Evolutionary conservation across 352 stramenopile genomes (phyloP).

Genomic region (Phytophthora chlamydospora): DNA sequence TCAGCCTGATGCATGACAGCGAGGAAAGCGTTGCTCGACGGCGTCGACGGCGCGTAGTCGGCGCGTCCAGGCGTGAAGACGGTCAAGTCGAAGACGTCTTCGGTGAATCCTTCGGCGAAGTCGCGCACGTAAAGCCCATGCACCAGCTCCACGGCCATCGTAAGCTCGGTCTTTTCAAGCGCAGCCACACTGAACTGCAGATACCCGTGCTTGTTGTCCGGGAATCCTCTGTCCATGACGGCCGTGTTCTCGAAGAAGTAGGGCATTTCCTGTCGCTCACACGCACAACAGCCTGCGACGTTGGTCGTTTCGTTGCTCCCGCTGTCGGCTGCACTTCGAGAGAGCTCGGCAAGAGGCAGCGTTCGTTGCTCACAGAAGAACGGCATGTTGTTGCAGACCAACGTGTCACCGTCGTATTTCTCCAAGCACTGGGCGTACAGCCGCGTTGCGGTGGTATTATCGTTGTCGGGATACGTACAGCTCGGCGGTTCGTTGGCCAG

Average conservation of each 20-base stretch:
- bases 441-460: constrained; percentile 45
- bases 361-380: constrained; percentile 64
- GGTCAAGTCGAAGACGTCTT: constrained; percentile 85
- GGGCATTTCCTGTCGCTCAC: constrained; percentile 86
- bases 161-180: constrained; percentile 85
- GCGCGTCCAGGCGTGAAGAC: constrained; percentile 90
- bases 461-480: constrained; percentile 74
- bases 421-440: constrained; percentile 61
- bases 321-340: constrained; percentile 13
- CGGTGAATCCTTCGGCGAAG: constrained; percentile 82
- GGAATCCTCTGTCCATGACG: constrained; percentile 74
- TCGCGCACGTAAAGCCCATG: constrained; percentile 94
- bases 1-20: constrained; percentile 80
- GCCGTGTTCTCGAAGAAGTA: constrained; percentile 85
- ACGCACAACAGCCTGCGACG: constrained; percentile 83
- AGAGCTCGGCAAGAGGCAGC: constrained; percentile 30
- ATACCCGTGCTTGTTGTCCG: constrained; percentile 95
- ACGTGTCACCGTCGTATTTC: constrained; percentile 39
- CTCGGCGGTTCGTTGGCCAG: constrained; percentile 34
- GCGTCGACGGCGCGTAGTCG: constrained; percentile 65
- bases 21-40: constrained; percentile 76
- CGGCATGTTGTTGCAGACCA: constrained; percentile 65
- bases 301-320: constrained; percentile 33
- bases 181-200: constrained; percentile 92
- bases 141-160: constrained; percentile 92